Evolutionary conservation across 2,329 filamentous ascomycete species (phyloP), one percentile per base, ranked within the genome.

Genomic region (Aspergillus aculeatinus): DNA sequence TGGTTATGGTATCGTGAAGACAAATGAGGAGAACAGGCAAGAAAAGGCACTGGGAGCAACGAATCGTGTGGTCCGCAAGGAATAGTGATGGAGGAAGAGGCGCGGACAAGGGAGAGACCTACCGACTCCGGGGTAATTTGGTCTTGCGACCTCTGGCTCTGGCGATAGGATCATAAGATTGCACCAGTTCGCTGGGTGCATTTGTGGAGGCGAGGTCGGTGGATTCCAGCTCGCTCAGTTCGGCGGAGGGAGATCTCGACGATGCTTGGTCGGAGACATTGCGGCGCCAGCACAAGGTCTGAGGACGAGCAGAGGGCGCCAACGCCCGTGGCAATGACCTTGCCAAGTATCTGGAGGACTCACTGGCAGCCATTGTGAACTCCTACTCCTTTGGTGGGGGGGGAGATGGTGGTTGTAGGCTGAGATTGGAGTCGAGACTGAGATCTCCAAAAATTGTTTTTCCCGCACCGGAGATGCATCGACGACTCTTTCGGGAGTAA

Each of bases 91-190:
- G 7, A 35, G 35, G 11, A 35, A 29, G 25, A 19, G 19, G 21
- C 48, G 53, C 23, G 5, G 21, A 29, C 11, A 14, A 47, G 47
- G 29, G n/a, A 48, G 19, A 23, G 31, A 68, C 73, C 59, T 74
- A 85, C 83, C 83, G 83, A 81, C 82, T 83, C 12, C 79, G 75
- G 9, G 85, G 84, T 19, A 80, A 68, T 62, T 77, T 72, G 7
- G 59, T 68, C 60, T 72, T 77, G 42, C 83, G 77, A 63, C 72
- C 71, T 59, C 74, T 79, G 50, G 81, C 80, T 59, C 76, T 76
- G 48, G 74, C 77, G 60, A 82, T 65, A 1, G 83, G 83, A 63
- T 86, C 79, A 61, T 80, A 87, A 59, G 72, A 71, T 65, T 82
- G 76, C 53, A 78, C 72, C 10, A 75, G 66, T n/a, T 78, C 74